Evolutionary conservation across 2,329 filamentous ascomycete species (phyloP).

Genomic region (Cercospora sp.): DNA sequence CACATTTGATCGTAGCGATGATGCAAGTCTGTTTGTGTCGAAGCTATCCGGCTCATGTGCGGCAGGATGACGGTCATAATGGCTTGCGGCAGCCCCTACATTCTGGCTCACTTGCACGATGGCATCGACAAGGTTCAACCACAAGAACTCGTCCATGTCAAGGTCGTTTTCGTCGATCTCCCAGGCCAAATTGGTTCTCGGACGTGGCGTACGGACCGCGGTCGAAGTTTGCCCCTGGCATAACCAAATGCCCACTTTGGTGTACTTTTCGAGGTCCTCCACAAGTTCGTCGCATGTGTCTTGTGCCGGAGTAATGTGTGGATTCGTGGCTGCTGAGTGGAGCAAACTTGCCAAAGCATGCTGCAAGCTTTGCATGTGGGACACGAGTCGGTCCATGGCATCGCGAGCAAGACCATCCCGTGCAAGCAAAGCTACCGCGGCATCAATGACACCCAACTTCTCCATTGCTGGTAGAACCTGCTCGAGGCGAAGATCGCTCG

Average conservation of each 20-base stretch:
- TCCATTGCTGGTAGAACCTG: slow-evolving; percentile 85
- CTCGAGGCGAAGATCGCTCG: slow-evolving; percentile 75
- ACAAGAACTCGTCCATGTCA: slow-evolving; percentile 62
- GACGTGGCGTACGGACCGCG: slow-evolving; percentile 32
- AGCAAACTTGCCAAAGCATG: slow-evolving; percentile 74
- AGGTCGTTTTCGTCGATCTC: slow-evolving; percentile 59
- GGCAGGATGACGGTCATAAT: slow-evolving; percentile 37
- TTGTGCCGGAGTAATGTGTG: slow-evolving; percentile 59
- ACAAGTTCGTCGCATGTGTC: slow-evolving; percentile 73
- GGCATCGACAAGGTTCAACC: slow-evolving; percentile 65
- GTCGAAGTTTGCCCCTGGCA: slow-evolving; percentile 81
- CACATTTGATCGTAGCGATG: slow-evolving; percentile 72
- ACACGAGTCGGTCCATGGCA: slow-evolving; percentile 82
- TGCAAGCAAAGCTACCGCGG: slow-evolving; percentile 85
- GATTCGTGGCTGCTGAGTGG: slow-evolving; percentile 58
- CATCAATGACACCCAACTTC: slow-evolving; percentile 84
- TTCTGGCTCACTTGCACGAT: slow-evolving; percentile 57
- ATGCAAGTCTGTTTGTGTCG: slow-evolving; percentile 63
- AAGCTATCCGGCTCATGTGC: slow-evolving; percentile 37
- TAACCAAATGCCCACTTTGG: slow-evolving; percentile 90
- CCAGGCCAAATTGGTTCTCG: slow-evolving; percentile 40
- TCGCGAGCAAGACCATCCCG: slow-evolving; percentile 79
- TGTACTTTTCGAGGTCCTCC: slow-evolving; percentile 80
- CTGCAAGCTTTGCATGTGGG: slow-evolving; percentile 76
- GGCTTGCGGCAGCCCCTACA: slow-evolving; percentile 34